Evolutionary conservation across 768 basidiomycete genomes (phyloP), one percentile per base, ranked within the genome.

Genomic region (Lepiota subincarnata): DNA sequence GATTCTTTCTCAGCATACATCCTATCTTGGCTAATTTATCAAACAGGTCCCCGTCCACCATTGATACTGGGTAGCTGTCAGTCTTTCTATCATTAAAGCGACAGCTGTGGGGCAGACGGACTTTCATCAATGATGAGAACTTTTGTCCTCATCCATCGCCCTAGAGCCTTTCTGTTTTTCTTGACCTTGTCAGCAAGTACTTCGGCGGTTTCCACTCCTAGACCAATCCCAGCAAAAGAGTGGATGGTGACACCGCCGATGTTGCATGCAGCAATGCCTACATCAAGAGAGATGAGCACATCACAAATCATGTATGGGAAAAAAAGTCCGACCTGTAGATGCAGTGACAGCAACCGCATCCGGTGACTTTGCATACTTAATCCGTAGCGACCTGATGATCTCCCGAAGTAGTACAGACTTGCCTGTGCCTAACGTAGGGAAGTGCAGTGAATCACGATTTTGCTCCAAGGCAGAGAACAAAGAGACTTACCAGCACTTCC

Each of bases 201-300:
- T 0, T 86, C 78, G 0, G 80, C 79, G 8, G 66, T 67, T 36
- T 89, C 92, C 2, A 78, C 68, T 1, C 91, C 96, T 1, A 97
- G 70, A 0, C 96, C 96, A 55, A 96, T 89, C 0, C 96, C 95
- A n/a, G 89, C 84, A 64, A 97, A 99, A 0, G 92, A 95, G 66
- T 99, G 96, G 34, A 98, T 80, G 0, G 96, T 98, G 19, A 90
- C 82, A 37, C 97, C 96, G 8, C 96, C 96, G 46, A 99, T 94
- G 60, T 99, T 98, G 68, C 94, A 97, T 4, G 96, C 96, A 6
- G 96, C 96, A 60, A 98, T 97, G 40, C 89, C 89, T 87, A 26
- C 36, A 39, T 12, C 5, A n/a, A 39, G 26, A 41, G 22, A 8
- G 7, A 31, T 31, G 31, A 31, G 31, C 7, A 8, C n/a, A 14